Evolutionary conservation across 495 filamentous ascomycete genomes (phyloP).

Genomic region (Neurospora pannonica): DNA sequence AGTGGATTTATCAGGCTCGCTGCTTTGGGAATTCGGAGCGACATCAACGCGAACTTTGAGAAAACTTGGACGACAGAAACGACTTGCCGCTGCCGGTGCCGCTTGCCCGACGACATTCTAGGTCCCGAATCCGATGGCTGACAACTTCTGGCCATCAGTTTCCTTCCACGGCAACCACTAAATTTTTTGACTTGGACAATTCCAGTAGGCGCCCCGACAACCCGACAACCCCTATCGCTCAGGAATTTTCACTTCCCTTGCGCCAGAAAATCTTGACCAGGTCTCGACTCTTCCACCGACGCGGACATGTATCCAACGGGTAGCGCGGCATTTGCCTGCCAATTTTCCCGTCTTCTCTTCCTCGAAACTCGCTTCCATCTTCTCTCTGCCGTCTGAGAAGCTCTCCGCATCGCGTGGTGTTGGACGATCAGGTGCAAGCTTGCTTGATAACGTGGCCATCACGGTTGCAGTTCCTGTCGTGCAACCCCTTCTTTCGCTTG

Average conservation of each 20-base stretch:
- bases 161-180: background rate
- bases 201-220: background rate
- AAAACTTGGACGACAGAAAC: background rate
- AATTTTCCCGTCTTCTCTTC: background rate
- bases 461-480: background rate
- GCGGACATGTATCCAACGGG: background rate
- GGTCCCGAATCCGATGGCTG: background rate
- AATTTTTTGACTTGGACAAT: background rate
- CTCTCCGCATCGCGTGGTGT: background rate
- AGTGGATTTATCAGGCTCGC: too few species aligned
- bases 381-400: background rate
- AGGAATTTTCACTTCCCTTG: background rate
- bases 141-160: background rate
- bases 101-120: background rate
- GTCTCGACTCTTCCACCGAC: background rate
- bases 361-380: background rate
- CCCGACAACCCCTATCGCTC: background rate
- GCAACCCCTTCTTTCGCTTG: background rate
- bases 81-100: background rate
- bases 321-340: background rate
- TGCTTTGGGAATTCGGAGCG: background rate
- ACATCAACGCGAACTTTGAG: background rate
- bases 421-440: background rate
- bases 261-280: background rate
- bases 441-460: background rate